Evolutionary conservation across 495 filamentous ascomycete species (phyloP), one percentile per base, ranked within the genome.

Genomic region (Penicillium steckii): DNA sequence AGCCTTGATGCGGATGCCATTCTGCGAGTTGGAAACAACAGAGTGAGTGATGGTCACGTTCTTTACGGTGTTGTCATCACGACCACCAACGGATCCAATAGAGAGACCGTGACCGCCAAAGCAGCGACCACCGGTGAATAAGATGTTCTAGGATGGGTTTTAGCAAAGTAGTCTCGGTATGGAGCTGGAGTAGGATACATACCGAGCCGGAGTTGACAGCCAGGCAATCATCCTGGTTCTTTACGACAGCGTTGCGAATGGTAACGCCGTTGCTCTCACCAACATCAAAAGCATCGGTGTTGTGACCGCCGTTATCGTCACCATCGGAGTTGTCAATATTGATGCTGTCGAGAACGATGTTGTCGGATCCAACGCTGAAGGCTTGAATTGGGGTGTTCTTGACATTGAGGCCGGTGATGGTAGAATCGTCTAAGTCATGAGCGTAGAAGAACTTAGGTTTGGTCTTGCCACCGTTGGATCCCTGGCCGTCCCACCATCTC

Each of bases 201-300:
- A 63, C 60, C 7, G 60, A 55, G 42, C 60, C 60, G 26, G 60
- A 80, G 65, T 85, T 87, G 52, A 87, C 59, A 8, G 84, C 84
- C 9, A 87, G 61, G 57, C 85, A 88, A 57, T 88, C 84, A 54
- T 86, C 84, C 63, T 87, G 85, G 60, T 82, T 87, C 48, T 80
- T 72, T 2, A 86, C 75, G 21, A 60, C 78, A 10, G 80, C 78
- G 17, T 72, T 70, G 13, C 65, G 69, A 53, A 87, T 85, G 21
- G 67, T 75, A 13, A 86, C 69, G 9, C 73, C 67, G 19, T 69
- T 72, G 5, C 71, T 77, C 1, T 57, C 60, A 5, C 83, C 77
- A 50, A 88, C 71, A 50, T 88, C 85, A 61, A 87, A 88, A 8
- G 73, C 85, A 57, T 88, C 85, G 3, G 85, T 87, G 66, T 88